A percentile compares a stretch with the other conserved stretches of the same genome.
Conservation (phyloP, 768 basidiomycete genomes). For the Naganishia vaughanmartiniae region DNA sequence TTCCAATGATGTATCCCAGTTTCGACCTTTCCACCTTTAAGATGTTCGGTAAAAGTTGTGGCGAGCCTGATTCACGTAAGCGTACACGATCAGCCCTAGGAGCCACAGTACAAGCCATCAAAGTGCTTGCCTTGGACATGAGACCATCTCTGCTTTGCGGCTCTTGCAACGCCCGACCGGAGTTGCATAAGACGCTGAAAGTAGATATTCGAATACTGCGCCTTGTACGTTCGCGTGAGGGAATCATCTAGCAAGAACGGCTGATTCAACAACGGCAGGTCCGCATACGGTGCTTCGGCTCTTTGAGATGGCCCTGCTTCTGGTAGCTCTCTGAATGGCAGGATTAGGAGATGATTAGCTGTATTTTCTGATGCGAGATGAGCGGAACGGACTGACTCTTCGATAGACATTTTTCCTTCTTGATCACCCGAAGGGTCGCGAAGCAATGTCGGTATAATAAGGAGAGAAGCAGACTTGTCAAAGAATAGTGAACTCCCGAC, state of each 20-base stretch:
- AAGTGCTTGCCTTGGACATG: constrained; percentile 52
- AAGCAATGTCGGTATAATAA: not conserved
- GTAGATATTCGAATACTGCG: constrained; percentile 74
- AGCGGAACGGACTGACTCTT: not conserved
- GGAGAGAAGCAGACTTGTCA: no score
- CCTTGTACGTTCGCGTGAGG: constrained; percentile 57
- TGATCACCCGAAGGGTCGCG: not conserved
- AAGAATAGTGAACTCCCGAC: no score
- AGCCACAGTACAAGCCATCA: no score
- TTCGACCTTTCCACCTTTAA: constrained; percentile 81
- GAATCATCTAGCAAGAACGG: constrained; percentile 46
- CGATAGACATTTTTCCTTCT: not conserved
- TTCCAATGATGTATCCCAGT: constrained; percentile 87
- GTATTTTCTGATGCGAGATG: not conserved
- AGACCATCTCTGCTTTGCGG: constrained; percentile 60
- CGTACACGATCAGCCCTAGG: no score
- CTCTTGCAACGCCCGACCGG: constrained; percentile 56
- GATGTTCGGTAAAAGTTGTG: constrained; percentile 70
- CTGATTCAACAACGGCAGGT: constrained; percentile 41
- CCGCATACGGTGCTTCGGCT: constrained; percentile 17
- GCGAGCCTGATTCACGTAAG: constrained; percentile 58
- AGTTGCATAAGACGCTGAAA: constrained; percentile 62
- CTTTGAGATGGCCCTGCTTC: constrained; percentile 22
- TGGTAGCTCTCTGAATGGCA: not conserved
- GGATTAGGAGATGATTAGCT: not conserved